A percentile compares a stretch with the other conserved stretches of the same genome.
These are phyloP conservation scores for Aspergillus udagawae DNA, from an alignment of 2,329 filamentous ascomycete genomes.

Conservation along the genomic window DNA sequence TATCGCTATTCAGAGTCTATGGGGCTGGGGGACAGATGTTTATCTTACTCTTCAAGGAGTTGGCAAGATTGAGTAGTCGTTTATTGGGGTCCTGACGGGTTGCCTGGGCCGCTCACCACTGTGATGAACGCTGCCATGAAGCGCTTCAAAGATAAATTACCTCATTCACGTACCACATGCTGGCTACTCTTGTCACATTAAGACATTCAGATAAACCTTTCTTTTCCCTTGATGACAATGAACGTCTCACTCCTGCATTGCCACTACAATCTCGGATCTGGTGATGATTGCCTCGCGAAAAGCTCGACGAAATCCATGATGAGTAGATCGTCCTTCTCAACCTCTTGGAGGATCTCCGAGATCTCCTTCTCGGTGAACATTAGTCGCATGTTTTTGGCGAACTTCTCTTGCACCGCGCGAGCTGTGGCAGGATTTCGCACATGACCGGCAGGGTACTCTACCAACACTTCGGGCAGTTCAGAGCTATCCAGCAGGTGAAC, in stretches of 20 bases:
- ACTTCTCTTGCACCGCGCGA: conserved; percentile 11
- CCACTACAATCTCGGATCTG: conserved; percentile 7
- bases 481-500: conserved; percentile 22
- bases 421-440: conserved; percentile 13
- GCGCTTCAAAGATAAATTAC: not conserved
- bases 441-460: conserved; percentile 39
- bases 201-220: not conserved
- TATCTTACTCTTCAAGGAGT: conserved; percentile 61
- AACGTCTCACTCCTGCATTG: not conserved
- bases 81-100: not conserved
- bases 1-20: conserved; percentile 89
- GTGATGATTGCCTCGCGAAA: conserved; percentile 6
- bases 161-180: not conserved
- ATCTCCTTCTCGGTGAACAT: conserved; percentile 16
- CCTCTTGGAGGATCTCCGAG: conserved; percentile 7
- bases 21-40: conserved; percentile 80
- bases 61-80: conserved; percentile 43
- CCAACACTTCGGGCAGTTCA: conserved; percentile 24
- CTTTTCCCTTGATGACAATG: not conserved
- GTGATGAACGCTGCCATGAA: not conserved
- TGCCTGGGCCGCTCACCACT: too few species aligned
- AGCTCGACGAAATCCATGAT: conserved; percentile 16
- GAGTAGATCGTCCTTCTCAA: conserved; percentile 7
- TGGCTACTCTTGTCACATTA: not conserved
- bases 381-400: conserved; percentile 14